Evolutionary conservation across 1,284 basidiomycete genomes (phyloP).

Genomic region (Veloboletus limbatus): DNA sequence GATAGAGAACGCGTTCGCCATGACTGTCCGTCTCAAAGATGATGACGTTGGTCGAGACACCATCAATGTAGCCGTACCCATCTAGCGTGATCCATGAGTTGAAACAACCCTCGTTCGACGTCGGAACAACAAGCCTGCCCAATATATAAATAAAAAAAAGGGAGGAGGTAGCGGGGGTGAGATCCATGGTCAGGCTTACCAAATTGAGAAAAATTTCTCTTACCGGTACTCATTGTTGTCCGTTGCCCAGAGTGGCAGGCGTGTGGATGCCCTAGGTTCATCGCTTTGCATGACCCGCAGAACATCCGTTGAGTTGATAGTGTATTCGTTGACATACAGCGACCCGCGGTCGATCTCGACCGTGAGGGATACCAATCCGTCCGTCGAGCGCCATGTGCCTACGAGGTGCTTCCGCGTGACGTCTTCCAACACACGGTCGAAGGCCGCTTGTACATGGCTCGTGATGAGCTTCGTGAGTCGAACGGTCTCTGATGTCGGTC

Average conservation of each 20-base stretch:
- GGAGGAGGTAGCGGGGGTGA: not conserved
- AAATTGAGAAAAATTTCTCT: no score
- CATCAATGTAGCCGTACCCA: constrained; percentile 26
- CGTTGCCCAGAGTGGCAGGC: constrained; percentile 20
- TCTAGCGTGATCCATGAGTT: constrained; percentile 21
- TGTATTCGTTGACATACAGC: constrained; percentile 23
- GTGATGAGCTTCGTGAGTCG: constrained; percentile 39
- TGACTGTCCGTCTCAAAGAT: not conserved
- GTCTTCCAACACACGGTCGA: constrained; percentile 37
- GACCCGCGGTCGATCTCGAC: constrained; percentile 24
- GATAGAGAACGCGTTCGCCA: constrained; percentile 9
- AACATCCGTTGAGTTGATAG: constrained; percentile 22
- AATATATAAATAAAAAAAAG: not conserved
- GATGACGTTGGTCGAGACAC: constrained; percentile 24
- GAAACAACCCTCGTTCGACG: constrained; percentile 19
- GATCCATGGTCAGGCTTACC: not conserved
- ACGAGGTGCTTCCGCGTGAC: constrained; percentile 10
- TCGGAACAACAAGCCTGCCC: constrained; percentile 16
- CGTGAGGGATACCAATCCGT: constrained; percentile 11
- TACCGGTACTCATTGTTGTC: constrained; percentile 21
- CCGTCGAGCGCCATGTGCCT: constrained; percentile 20
- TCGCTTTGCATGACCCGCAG: constrained; percentile 18
- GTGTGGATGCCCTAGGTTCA: not conserved
- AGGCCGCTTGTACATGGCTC: constrained; percentile 40
- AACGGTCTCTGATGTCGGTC: constrained; percentile 38